Evolutionary conservation across 805 yeast genomes (phyloP).

Genomic region (Priceomyces haplophilus): DNA sequence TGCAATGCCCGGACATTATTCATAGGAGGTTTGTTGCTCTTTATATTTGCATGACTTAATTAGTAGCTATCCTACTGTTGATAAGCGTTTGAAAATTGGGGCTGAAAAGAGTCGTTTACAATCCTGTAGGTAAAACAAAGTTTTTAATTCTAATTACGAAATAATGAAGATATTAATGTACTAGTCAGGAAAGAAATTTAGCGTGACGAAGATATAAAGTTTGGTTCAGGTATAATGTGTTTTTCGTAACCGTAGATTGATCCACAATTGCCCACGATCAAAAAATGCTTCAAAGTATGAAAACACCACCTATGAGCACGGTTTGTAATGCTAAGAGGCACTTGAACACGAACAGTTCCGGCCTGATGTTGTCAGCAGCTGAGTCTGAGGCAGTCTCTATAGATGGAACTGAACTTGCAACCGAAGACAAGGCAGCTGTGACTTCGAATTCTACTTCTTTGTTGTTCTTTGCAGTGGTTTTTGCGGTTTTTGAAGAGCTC

Average conservation of each 20-base stretch:
- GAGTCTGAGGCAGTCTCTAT: conserved; percentile 8
- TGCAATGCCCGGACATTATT: too few relatives aligned
- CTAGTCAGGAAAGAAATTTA: background rate
- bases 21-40: too few relatives aligned
- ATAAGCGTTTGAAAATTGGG: too few relatives aligned
- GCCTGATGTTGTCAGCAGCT: conserved; percentile 4
- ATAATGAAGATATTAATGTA: background rate
- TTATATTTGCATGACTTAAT: too few relatives aligned
- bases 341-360: conserved; percentile 10
- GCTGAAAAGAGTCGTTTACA: background rate
- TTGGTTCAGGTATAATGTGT: background rate
- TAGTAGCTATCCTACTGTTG: too few relatives aligned
- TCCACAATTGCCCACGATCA: too few relatives aligned
- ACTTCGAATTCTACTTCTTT: background rate
- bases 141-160: background rate
- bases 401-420: conserved; percentile 4
- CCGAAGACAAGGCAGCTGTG: conserved; percentile 1
- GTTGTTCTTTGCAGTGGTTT: conserved; percentile 7
- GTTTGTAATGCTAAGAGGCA: conserved; percentile 18
- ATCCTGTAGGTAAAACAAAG: background rate
- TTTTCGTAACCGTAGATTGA: too few relatives aligned
- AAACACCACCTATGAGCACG: conserved; percentile 20
- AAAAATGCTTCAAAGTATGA: conserved; percentile 10
- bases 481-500: conserved; percentile 9
- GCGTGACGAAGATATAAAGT: background rate